Base-by-base conservation (phyloP, 2,329 filamentous ascomycete species). In the Apiospora pterosperma region DNA sequence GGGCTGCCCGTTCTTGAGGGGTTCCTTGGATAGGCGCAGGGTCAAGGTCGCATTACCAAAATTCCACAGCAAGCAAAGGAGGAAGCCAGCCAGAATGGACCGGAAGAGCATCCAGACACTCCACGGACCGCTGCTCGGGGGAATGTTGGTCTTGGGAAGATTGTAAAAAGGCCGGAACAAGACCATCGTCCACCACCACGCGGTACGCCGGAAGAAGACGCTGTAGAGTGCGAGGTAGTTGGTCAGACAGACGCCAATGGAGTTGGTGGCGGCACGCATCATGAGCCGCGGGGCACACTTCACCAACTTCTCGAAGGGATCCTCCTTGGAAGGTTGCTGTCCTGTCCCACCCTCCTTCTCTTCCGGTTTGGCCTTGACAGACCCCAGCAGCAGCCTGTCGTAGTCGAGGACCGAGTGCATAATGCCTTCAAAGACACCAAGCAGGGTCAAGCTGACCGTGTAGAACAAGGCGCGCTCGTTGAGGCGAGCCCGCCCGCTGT, bases 381-480 rank as follows among this genome's bases (percentile, higher is more conserved):
- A 72, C 12, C 79, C 77, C 68, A 85, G 84, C 3, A 80, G 72
- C 61, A 96, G 81, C 42, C 84, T 85, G 75, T 97, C 93, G 67
- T 89, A 87, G 73, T 97, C 93, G 62, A 80, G 81, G 73, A 85
- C 88, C 19, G 97, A 81, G 74, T 97, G 94, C 36, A 85, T 73
- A 12, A 84, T 72, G 1, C 90, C 87, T 76, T 97, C 92, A n/a
- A 84, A 78, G 11, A 91, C 65, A 4, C 91, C 92, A 52, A 96
- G 83, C 0, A 89, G 76, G 3, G 89, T 74, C 69, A 96, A 86
- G 72, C 91, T 88, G 66, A 85, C 86, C 38, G 92, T 88, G 61
- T 97, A 81, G 74, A 93, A 96, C 31, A 98, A 85, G 0, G 93
- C 90, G 68, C 91, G 87, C 81, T 98, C 95, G 75, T 98, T 98